Base-by-base conservation (phyloP, 228 moss, liverwort and hornwort genomes). In the Sphagnum magellanicum region DNA sequence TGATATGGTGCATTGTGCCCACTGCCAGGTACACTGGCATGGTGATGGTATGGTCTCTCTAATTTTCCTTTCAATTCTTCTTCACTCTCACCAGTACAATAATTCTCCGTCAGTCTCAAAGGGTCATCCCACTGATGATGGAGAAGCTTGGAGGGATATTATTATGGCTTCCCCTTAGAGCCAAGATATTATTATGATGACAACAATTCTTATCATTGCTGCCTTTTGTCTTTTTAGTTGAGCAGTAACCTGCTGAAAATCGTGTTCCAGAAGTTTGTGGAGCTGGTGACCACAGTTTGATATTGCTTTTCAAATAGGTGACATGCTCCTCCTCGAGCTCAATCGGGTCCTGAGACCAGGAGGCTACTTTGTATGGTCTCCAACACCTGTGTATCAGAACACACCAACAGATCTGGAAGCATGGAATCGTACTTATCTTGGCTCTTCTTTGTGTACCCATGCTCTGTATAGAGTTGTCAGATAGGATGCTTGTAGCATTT, bases 311-410 rank as follows among this genome's bases (percentile, higher is more conserved):
- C 32, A 32, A 32, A 55, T 77, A 94, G 93, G 78, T 76, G 95
- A 92, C 50, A 81, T 81, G 78, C 90, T 95, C 53, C 81, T 95
- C 59, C 76, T 95, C 52, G 95, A 95, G 87, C 86, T 95, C 59
- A 95, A 95, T 78, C 85, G 95, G 60, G 71, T 95, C 60, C 73
- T 95, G 66, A 77, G 95, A 69, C 95, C 95, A 46, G 95, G 95
- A 62, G 95, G 95, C 57, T 95, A 78, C 71, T 95, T 95, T 69
- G 82, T 92, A 50, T 95, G 95, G 95, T 95, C 95, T 74, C 92
- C 95, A 47, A 95, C 95, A 14, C 95, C 95, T 50, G 92, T 95
- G 50, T 95, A 95, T 76, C 88, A 75, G 81, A 49, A 81, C 13
- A 4, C 78, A 64, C 68, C 74, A 62, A 59, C 68, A 62, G 71